A percentile compares a stretch with the other conserved stretches of the same genome.
Conservation (phyloP, 2,329 filamentous ascomycete genomes). For the Cladosporium velox region DNA sequence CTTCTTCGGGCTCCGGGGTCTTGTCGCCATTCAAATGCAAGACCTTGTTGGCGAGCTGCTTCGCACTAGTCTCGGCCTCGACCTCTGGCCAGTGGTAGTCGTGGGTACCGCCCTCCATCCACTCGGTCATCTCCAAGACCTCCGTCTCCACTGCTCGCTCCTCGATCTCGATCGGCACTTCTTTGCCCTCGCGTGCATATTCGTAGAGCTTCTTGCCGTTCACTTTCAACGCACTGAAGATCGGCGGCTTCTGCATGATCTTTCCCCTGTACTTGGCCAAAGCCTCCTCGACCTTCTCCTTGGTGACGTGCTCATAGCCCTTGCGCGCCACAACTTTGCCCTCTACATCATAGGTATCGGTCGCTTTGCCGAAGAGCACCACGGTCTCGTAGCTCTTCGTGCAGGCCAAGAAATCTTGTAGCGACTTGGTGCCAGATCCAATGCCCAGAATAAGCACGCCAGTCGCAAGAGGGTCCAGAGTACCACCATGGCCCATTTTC, state of each 20-base stretch:
- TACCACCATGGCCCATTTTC: slow-evolving; percentile 96
- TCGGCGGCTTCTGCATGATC: slow-evolving; percentile 84
- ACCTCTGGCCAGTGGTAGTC: slow-evolving; percentile 75
- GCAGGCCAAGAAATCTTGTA: slow-evolving; percentile 78
- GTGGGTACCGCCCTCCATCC: slow-evolving; percentile 78
- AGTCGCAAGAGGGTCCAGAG: slow-evolving; percentile 89
- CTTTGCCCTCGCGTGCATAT: slow-evolving; percentile 86
- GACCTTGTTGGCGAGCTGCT: slow-evolving; percentile 71
- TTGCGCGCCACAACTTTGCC: slow-evolving; percentile 79
- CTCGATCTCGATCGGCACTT: slow-evolving; percentile 82
- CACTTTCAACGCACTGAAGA: slow-evolving; percentile 91
- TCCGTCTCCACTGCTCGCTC: slow-evolving; percentile 75
- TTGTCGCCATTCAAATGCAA: slow-evolving; percentile 43
- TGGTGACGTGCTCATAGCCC: slow-evolving; percentile 78
- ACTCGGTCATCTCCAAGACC: slow-evolving; percentile 80
- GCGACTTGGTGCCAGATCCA: slow-evolving; percentile 81
- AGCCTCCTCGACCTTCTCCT: slow-evolving; percentile 73
- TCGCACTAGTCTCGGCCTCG: slow-evolving; percentile 75
- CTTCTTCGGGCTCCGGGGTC: slow-evolving; percentile 25
- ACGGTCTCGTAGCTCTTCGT: slow-evolving; percentile 92
- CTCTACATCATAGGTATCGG: slow-evolving; percentile 85
- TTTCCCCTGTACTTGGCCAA: slow-evolving; percentile 75
- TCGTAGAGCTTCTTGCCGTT: slow-evolving; percentile 94
- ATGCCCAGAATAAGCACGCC: slow-evolving; percentile 89
- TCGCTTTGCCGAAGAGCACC: slow-evolving; percentile 86